phyloP scores from a whole-genome alignment of 441 rosid genomes.

The Mallotus japonicus region DNA sequence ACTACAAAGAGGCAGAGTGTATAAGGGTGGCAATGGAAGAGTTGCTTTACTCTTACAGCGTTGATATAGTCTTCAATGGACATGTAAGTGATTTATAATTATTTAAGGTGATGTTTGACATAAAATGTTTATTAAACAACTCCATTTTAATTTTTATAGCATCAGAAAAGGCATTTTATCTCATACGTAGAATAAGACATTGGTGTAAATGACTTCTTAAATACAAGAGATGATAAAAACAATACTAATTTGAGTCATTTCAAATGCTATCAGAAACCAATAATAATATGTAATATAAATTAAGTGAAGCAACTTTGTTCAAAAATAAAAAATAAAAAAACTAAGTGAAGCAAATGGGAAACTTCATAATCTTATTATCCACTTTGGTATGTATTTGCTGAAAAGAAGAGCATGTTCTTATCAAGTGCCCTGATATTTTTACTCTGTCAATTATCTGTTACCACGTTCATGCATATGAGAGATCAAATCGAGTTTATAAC shows the following conservation, averaged over 20 bases:
- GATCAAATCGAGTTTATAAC: too few relatives aligned
- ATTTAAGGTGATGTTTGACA: neutral
- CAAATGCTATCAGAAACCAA: neutral
- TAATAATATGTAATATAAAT: too few relatives aligned
- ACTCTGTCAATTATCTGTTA: slow-evolving; percentile 6
- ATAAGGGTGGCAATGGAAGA: slow-evolving; percentile 65
- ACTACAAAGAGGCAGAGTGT: slow-evolving; percentile 69
- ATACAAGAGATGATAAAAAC: neutral
- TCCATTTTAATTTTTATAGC: slow-evolving; percentile 1
- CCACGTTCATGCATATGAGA: neutral
- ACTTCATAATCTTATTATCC: neutral
- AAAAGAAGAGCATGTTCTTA: too few relatives aligned
- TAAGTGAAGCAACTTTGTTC: too few relatives aligned
- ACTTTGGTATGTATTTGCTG: slow-evolving; percentile 2
- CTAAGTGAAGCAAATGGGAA: neutral
- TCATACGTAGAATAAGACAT: neutral
- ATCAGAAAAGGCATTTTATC: neutral
- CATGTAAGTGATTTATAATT: slow-evolving; percentile 40
- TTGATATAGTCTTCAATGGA: slow-evolving; percentile 57
- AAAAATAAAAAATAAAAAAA: too few relatives aligned
- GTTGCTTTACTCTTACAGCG: slow-evolving; percentile 42
- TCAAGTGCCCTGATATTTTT: neutral
- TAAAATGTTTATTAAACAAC: neutral
- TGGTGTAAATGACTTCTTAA: neutral
- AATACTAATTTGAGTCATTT: neutral